Evolutionary conservation across 1,139 yeast genomes (phyloP).

Genomic region (Kodamaea ohmeri): DNA sequence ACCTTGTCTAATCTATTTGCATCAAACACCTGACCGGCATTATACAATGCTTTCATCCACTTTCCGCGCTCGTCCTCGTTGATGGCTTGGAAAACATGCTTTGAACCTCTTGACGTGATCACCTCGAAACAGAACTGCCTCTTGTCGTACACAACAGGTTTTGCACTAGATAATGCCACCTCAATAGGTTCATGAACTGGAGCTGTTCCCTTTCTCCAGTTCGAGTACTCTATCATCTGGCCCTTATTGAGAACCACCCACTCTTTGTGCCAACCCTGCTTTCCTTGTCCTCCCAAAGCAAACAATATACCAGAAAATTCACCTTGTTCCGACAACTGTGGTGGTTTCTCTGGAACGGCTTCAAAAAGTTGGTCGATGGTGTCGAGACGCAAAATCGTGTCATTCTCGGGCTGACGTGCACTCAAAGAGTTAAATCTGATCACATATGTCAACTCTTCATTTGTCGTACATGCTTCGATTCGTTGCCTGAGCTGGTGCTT

Average conservation of each 20-base stretch:
- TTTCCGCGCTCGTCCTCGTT: slow-evolving; percentile 63
- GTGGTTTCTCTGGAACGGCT: slow-evolving; percentile 15
- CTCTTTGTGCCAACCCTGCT: slow-evolving; percentile 86
- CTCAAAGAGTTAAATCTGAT: slow-evolving; percentile 32
- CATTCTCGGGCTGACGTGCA: slow-evolving; percentile 4
- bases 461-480: slow-evolving; percentile 42
- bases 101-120: slow-evolving; percentile 64
- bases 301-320: slow-evolving; percentile 56
- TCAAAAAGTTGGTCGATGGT: slow-evolving; percentile 35
- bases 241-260: slow-evolving; percentile 79
- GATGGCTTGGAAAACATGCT: slow-evolving; percentile 76
- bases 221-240: slow-evolving; percentile 66
- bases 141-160: slow-evolving; percentile 45
- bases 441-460: slow-evolving; percentile 40
- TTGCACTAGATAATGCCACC: slow-evolving; percentile 68
- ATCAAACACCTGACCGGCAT: slow-evolving; percentile 46
- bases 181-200: slow-evolving; percentile 71
- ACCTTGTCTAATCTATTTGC: slow-evolving; percentile 16
- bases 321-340: slow-evolving; percentile 10
- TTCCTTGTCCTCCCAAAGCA: slow-evolving; percentile 71
- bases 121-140: slow-evolving; percentile 70
- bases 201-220: slow-evolving; percentile 73
- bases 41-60: slow-evolving; percentile 64
- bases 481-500: slow-evolving; percentile 42
- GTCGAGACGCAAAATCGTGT: slow-evolving; percentile 23